phyloP scores from a whole-genome alignment of 305 asterid genomes.

The Euphrasia arctica region DNA sequence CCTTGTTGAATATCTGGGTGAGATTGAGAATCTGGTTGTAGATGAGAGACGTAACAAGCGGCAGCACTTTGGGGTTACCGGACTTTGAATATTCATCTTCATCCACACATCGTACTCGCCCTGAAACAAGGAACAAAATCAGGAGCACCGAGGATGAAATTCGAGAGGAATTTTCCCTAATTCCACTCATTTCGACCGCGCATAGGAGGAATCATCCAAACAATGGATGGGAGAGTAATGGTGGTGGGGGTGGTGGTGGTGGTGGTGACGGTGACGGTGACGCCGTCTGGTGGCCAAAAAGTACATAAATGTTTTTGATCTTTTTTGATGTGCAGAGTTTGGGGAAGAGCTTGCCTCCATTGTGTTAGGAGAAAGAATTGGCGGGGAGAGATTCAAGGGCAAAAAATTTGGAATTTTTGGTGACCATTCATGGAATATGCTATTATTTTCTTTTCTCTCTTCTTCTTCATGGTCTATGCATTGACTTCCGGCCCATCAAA shows the following conservation, averaged over 20 bases:
- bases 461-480: too few species aligned
- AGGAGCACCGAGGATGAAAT: conserved; percentile 47
- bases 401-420: conserved; percentile 26
- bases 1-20: conserved; percentile 59
- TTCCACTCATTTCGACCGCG: conserved; percentile 73
- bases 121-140: conserved; percentile 41
- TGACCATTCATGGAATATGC: too few species aligned
- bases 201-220: conserved; percentile 39
- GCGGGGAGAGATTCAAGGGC: conserved; percentile 76
- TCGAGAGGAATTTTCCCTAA: conserved; percentile 53
- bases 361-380: conserved; percentile 63
- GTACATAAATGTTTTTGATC: conserved; percentile 18
- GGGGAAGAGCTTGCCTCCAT: conserved; percentile 41
- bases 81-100: conserved; percentile 46
- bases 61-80: conserved; percentile 45
- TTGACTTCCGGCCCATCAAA: too few species aligned
- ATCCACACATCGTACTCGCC: conserved; percentile 48
- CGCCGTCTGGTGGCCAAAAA: conserved; percentile 31
- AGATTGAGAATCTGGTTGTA: conserved; percentile 75
- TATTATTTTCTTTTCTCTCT: too few species aligned
- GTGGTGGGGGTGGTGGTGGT: not conserved
- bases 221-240: conserved; percentile 21
- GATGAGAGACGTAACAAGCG: conserved; percentile 66
- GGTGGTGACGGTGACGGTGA: conserved; percentile 4
- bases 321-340: conserved; percentile 30